Percentiles rank a stretch among this genome's conserved stretches.
phyloP scores from a whole-genome alignment of 2,329 filamentous ascomycete genomes.

The Colletotrichum ledebouriae region DNA sequence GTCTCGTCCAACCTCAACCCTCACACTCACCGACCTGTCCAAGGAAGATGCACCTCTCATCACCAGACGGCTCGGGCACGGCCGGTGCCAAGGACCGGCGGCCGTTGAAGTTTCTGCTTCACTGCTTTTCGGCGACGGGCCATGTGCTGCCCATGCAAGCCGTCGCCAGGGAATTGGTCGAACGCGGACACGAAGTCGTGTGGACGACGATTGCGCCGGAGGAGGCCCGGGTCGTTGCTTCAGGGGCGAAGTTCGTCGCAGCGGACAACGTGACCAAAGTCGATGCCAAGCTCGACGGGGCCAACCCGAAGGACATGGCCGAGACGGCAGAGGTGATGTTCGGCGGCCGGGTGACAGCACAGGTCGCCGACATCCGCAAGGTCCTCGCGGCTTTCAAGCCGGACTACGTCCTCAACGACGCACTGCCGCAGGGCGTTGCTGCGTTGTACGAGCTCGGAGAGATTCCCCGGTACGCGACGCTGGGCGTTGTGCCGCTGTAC shows the following conservation, averaged over 20 bases:
- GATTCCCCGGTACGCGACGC: conserved; percentile 53
- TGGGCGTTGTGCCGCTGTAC: conserved; percentile 57
- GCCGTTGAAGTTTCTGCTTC: conserved; percentile 53
- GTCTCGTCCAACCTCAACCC: conserved; percentile 5
- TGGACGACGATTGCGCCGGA: conserved; percentile 55
- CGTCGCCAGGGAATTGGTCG: conserved; percentile 53
- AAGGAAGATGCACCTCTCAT: conserved; percentile 29
- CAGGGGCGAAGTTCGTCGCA: conserved; percentile 52
- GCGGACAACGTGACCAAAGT: conserved; percentile 50
- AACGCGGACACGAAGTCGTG: conserved; percentile 54
- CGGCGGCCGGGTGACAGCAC: conserved; percentile 50
- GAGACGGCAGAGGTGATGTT: conserved; percentile 48
- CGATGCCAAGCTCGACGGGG: conserved; percentile 49
- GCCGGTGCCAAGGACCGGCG: not conserved
- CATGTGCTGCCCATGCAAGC: conserved; percentile 57
- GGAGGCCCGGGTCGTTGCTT: conserved; percentile 50
- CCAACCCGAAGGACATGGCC: conserved; percentile 50
- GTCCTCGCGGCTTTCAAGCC: conserved; percentile 48
- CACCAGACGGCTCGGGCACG: conserved; percentile 5
- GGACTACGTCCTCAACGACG: conserved; percentile 54
- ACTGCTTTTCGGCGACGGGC: conserved; percentile 56
- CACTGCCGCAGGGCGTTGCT: conserved; percentile 54
- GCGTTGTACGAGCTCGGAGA: conserved; percentile 53
- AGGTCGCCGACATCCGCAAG: conserved; percentile 53
- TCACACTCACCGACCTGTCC: not conserved